Evolutionary conservation across 345 rosid species (phyloP), one percentile per base, ranked within the genome.

Genomic region (Sonneratia alba): DNA sequence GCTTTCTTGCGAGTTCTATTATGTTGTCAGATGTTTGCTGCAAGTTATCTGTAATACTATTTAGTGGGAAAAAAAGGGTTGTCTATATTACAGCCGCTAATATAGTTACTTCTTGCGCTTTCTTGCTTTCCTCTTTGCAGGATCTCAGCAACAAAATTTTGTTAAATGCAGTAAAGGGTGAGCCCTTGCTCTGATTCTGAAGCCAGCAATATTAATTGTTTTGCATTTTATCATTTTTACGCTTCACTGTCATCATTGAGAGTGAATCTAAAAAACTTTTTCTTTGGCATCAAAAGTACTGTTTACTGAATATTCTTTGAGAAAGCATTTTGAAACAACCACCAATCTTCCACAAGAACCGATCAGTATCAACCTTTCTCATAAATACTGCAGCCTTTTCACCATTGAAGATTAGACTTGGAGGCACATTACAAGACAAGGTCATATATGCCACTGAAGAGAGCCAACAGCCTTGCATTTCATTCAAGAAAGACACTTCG

Each of bases 381-480:
- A 53, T 65, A 59, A 47, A 71, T 64, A n/a, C 13, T 79, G 75
- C 85, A 87, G 95, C 85, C 13, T 89, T 87, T 83, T 81, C 89
- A 34, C 87, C 90, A 27, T 75, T 89, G 82, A 89, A 87, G 83
- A 84, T 89, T 49, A 86, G 95, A 83, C 53, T 89, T 56, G 95
- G 91, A 3, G 95, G 95, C 22, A 77, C 85, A 70, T 79, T 89
- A 77, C 95, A 89, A 76, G 95, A 89, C 66, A 85, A 89, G 77
- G 87, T 86, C 72, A 78, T 84, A 69, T 87, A 89, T 71, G 83
- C 77, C 22, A 80, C 87, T 14, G 69, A 66, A 68, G 87, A 82
- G 36, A 78, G 66, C 61, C 48, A 77, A 45, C 71, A 80, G 71
- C 77, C 86, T 38, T 89, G 91, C 47, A 36, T 61, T 72, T 84